These are phyloP conservation scores for Verticillium klebahnii DNA, from an alignment of 2,329 filamentous ascomycete species.

Conservation along the genomic window DNA sequence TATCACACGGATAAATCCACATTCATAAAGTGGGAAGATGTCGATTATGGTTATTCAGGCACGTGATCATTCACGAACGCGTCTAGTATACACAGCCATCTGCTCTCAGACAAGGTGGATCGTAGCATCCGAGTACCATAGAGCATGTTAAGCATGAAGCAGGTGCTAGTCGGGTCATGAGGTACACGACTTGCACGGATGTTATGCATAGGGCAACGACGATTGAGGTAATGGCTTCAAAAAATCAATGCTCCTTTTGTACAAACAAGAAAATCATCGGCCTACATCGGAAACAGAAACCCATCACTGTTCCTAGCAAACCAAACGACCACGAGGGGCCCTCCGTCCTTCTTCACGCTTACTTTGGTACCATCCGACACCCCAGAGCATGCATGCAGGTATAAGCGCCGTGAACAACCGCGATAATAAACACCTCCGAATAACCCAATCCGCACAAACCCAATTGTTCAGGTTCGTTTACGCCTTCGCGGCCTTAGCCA, in stretches of 20 bases:
- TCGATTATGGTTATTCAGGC: too few species aligned
- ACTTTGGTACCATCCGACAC: neutral
- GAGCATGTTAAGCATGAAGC: too few species aligned
- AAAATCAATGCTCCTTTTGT: slow-evolving; percentile 25
- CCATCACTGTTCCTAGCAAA: slow-evolving; percentile 3
- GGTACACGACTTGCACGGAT: too few species aligned
- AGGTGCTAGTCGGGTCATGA: too few species aligned
- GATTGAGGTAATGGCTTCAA: neutral
- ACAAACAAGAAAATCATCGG: slow-evolving; percentile 22
- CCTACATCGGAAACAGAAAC: slow-evolving; percentile 19
- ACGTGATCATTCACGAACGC: too few species aligned
- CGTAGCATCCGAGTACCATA: too few species aligned
- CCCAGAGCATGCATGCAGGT: neutral
- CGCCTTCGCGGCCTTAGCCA: slow-evolving; percentile 65
- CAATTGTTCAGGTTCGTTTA: slow-evolving; percentile 14
- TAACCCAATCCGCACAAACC: neutral
- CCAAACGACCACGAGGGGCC: slow-evolving; percentile 1
- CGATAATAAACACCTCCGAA: neutral
- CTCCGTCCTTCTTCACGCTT: neutral
- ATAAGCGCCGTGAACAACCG: slow-evolving; percentile 1
- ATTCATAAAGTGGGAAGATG: too few species aligned
- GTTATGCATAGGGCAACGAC: neutral
- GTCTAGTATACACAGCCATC: too few species aligned
- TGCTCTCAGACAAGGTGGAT: too few species aligned
- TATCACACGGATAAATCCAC: too few species aligned